Evolutionary conservation across 495 filamentous ascomycete species (phyloP).

Genomic region (Penicillium atrosanguineum): DNA sequence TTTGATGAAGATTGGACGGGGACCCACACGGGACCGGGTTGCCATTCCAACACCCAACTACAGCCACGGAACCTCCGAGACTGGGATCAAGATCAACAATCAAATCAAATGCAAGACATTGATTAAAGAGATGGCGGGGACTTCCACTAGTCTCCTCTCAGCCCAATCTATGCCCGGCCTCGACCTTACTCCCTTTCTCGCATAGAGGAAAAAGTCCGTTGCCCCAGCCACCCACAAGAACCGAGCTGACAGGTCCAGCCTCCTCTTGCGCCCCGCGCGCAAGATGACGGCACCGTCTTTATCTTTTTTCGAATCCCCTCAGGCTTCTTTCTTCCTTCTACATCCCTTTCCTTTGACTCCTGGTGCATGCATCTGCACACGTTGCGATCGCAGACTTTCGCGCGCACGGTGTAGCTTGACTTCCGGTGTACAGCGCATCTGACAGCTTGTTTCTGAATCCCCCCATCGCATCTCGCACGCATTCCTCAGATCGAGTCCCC

Average conservation of each 20-base stretch:
- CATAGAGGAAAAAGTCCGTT: background rate
- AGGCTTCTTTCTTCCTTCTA: conserved; percentile 1
- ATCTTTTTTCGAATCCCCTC: conserved; percentile 6
- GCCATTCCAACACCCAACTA: conserved; percentile 16
- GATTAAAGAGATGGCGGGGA: conserved; percentile 14
- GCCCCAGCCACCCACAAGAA: conserved; percentile 21
- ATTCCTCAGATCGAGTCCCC: conserved; percentile 16
- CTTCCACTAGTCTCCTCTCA: conserved; percentile 1
- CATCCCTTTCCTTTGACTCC: background rate
- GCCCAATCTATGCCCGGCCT: background rate
- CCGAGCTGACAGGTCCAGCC: conserved; percentile 27
- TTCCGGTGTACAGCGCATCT: conserved; percentile 1
- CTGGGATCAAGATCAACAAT: conserved; percentile 1
- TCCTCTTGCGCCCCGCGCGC: conserved; percentile 10
- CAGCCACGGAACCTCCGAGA: background rate
- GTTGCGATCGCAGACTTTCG: conserved; percentile 10
- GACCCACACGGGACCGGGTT: conserved; percentile 1
- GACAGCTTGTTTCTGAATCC: background rate
- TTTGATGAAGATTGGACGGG: too few species aligned
- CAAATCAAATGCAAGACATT: conserved; percentile 24
- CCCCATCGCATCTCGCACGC: conserved; percentile 9
- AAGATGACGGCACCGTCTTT: conserved; percentile 17
- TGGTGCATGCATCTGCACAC: conserved; percentile 6
- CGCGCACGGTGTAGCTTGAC: background rate
- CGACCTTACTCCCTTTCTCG: background rate